These are phyloP conservation scores for Suzukiozyma palmioleophila DNA, from an alignment of 1,139 yeast genomes.

Conservation along the genomic window DNA sequence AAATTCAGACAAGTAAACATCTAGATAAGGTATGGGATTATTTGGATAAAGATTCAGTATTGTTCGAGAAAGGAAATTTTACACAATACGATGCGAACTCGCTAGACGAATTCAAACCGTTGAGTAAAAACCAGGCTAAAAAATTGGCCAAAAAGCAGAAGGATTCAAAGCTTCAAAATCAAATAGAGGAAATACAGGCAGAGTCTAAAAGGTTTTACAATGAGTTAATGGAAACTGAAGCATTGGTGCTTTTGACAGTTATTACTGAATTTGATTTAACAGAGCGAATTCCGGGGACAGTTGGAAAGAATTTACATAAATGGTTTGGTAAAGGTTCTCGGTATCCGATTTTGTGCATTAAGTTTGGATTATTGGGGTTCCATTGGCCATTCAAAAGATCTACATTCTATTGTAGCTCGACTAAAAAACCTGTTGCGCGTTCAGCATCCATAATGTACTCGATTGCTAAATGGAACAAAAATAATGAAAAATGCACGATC, in stretches of 20 bases:
- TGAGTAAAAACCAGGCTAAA: conserved; percentile 35
- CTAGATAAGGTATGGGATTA: conserved; percentile 24
- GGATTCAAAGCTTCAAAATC: conserved; percentile 10
- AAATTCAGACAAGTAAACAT: conserved; percentile 2
- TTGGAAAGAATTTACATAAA: conserved; percentile 20
- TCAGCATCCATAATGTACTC: conserved; percentile 38
- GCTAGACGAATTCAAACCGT: conserved; percentile 15
- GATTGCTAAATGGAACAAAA: conserved; percentile 30
- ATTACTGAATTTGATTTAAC: conserved; percentile 36
- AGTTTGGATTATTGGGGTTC: conserved; percentile 38
- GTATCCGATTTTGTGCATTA: conserved; percentile 27
- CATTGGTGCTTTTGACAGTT: conserved; percentile 32
- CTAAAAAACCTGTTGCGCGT: conserved; percentile 38
- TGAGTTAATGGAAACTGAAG: conserved; percentile 37
- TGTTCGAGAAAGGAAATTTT: conserved; percentile 15
- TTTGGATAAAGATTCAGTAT: conserved; percentile 25
- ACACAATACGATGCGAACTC: conserved; percentile 9
- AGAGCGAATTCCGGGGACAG: conserved; percentile 23
- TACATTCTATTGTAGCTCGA: conserved; percentile 32
- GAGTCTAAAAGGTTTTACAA: conserved; percentile 23
- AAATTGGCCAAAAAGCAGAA: conserved; percentile 24
- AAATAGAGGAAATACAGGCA: conserved; percentile 12
- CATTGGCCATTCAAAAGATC: conserved; percentile 47
- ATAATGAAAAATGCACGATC: conserved; percentile 25
- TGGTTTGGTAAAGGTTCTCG: conserved; percentile 27